Conservation (phyloP, 1,139 yeast genomes). For the Kluyveromyces sp. region DNA sequence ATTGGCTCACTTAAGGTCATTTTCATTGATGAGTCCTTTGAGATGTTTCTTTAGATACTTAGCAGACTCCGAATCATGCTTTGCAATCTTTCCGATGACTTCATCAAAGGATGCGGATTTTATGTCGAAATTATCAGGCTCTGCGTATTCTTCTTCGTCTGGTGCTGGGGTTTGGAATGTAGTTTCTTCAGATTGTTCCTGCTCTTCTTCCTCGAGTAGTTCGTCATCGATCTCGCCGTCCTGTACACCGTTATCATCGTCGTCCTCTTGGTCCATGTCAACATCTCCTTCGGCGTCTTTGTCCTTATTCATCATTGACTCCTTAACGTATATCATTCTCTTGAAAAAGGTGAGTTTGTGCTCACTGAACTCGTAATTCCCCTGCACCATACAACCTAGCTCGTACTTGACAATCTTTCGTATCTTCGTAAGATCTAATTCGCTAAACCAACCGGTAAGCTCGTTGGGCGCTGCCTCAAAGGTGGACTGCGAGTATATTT, state of each 20-base stretch:
- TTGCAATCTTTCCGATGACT: constrained; percentile 35
- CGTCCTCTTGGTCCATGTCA: constrained; percentile 24
- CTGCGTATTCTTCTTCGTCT: constrained; percentile 10
- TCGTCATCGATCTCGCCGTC: constrained; percentile 33
- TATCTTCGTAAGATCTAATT: constrained; percentile 53
- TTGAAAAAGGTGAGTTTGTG: constrained; percentile 36
- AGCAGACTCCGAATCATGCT: constrained; percentile 35
- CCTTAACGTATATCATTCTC: constrained; percentile 30
- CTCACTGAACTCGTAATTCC: constrained; percentile 37
- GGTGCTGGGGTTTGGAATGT: constrained; percentile 16
- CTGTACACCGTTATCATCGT: constrained; percentile 31
- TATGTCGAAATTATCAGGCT: constrained; percentile 26
- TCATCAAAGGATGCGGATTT: constrained; percentile 35
- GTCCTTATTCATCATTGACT: constrained; percentile 24
- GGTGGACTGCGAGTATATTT: constrained; percentile 39
- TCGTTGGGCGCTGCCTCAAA: constrained; percentile 40
- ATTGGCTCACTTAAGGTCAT: constrained; percentile 32
- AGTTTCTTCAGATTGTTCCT: constrained; percentile 22
- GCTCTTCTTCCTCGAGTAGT: constrained; percentile 26
- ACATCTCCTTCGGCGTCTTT: constrained; percentile 29
- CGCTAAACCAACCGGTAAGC: constrained; percentile 71
- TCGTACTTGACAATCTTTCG: constrained; percentile 70
- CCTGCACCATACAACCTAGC: constrained; percentile 47
- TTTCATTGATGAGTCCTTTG: constrained; percentile 40
- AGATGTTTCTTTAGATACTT: constrained; percentile 35